phyloP scores from a whole-genome alignment of 148 eudicot species.

The Dianthus caryophyllus region DNA sequence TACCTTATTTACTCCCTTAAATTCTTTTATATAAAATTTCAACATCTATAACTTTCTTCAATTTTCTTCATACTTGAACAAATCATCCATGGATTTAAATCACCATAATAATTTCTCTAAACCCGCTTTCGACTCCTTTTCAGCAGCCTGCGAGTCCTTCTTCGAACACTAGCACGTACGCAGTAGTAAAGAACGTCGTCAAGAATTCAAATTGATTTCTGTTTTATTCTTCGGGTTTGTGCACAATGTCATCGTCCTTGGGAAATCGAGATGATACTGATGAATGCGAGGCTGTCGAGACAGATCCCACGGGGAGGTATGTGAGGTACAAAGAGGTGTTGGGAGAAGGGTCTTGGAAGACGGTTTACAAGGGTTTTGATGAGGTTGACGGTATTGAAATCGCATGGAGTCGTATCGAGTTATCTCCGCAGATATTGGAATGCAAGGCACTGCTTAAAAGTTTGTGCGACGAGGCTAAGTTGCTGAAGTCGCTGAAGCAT shows the following conservation, averaged over 20 bases:
- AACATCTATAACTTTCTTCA: background rate
- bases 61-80: background rate
- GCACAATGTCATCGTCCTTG: background rate
- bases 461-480: background rate
- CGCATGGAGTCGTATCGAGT: conserved; percentile 5
- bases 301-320: conserved; percentile 9
- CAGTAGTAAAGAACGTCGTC: background rate
- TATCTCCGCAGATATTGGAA: background rate
- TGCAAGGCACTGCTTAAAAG: background rate
- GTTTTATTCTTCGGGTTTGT: background rate
- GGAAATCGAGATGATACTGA: background rate
- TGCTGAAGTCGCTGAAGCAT: conserved; percentile 26
- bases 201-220: background rate
- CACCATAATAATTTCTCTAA: background rate
- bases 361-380: conserved; percentile 14
- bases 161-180: background rate
- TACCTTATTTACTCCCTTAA: too few species aligned
- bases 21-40: too few species aligned
- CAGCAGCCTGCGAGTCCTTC: conserved; percentile 5
- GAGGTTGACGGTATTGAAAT: conserved; percentile 9
- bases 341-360: conserved; percentile 3
- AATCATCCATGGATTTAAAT: background rate
- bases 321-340: conserved; percentile 2
- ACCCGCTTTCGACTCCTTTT: conserved; percentile 11
- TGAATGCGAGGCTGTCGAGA: background rate